A percentile compares a stretch with the other conserved stretches of the same genome.
Conservation (phyloP, 306 rosid species). For the Senna siamea region DNA sequence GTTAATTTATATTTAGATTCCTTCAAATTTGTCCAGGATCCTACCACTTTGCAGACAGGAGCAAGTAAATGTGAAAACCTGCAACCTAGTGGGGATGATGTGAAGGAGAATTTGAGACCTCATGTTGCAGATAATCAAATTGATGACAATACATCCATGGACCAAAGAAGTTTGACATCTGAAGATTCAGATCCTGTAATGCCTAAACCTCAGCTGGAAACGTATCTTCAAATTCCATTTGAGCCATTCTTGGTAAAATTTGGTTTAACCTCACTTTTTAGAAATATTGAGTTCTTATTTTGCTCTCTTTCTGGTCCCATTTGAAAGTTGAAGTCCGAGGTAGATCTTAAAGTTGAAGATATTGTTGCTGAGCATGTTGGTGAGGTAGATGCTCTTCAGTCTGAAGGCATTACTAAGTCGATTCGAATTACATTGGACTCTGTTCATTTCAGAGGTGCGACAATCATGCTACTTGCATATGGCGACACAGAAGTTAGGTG, state of each 20-base stretch:
- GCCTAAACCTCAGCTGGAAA: conserved; percentile 39
- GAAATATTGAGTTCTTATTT: conserved; percentile 50
- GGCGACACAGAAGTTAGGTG: conserved; percentile 94
- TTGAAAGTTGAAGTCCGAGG: conserved; percentile 54
- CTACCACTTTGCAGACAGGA: conserved; percentile 31
- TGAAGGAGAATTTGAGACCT: conserved; percentile 41
- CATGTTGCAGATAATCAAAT: conserved; percentile 38
- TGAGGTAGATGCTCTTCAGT: conserved; percentile 47
- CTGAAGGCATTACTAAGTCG: conserved; percentile 54
- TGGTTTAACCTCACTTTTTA: conserved; percentile 49
- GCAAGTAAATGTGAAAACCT: conserved; percentile 44
- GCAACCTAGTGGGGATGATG: conserved; percentile 36
- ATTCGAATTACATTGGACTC: conserved; percentile 83
- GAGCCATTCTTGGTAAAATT: conserved; percentile 49
- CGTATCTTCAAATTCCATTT: conserved; percentile 44
- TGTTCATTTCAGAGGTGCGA: conserved; percentile 82
- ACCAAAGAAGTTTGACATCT: conserved; percentile 43
- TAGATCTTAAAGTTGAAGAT: conserved; percentile 56
- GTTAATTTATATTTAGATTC: conserved; percentile 35
- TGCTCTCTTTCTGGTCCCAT: conserved; percentile 49
- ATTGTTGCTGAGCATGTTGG: conserved; percentile 57
- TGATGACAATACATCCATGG: conserved; percentile 39
- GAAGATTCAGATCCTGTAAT: conserved; percentile 43
- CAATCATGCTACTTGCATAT: conserved; percentile 85
- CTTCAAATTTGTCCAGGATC: conserved; percentile 38